Conservation (phyloP, 148 eudicot genomes). For the Persicaria tinctoria region DNA sequence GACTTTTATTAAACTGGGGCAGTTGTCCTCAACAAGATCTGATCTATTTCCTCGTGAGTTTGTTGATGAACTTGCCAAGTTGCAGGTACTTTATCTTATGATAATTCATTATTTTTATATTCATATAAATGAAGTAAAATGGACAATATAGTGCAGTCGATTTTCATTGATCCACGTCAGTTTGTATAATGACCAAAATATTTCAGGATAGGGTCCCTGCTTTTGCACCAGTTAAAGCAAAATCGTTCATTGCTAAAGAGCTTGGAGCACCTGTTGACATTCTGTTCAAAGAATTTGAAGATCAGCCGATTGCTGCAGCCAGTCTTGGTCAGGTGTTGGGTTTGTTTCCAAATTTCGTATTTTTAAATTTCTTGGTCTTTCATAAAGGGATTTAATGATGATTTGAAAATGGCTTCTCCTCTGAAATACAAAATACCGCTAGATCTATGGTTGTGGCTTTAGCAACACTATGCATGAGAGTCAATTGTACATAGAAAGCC, state of each 20-base stretch:
- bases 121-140: constrained; percentile 10
- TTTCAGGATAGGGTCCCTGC: constrained; percentile 97
- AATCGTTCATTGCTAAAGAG: constrained; percentile 58
- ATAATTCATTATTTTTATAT: neutral
- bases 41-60: constrained; percentile 90
- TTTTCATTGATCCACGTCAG: neutral
- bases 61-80: constrained; percentile 92
- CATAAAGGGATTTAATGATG: neutral
- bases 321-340: constrained; percentile 97
- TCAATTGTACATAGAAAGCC: constrained; percentile 2
- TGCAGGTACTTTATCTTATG: constrained; percentile 53
- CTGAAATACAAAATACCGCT: neutral
- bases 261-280: constrained; percentile 77
- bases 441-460: neutral
- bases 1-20: constrained; percentile 91
- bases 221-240: constrained; percentile 78
- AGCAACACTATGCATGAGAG: neutral
- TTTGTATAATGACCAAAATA: neutral
- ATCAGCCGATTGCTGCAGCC: constrained; percentile 93
- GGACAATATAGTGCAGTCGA: neutral
- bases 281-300: constrained; percentile 85
- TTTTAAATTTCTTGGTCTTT: constrained; percentile 1
- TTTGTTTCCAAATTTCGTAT: constrained; percentile 8
- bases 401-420: neutral
- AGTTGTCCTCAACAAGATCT: constrained; percentile 86